These are phyloP conservation scores for Raphanus hybrid DNA, from an alignment of 441 rosid genomes.

Conservation along the genomic window DNA sequence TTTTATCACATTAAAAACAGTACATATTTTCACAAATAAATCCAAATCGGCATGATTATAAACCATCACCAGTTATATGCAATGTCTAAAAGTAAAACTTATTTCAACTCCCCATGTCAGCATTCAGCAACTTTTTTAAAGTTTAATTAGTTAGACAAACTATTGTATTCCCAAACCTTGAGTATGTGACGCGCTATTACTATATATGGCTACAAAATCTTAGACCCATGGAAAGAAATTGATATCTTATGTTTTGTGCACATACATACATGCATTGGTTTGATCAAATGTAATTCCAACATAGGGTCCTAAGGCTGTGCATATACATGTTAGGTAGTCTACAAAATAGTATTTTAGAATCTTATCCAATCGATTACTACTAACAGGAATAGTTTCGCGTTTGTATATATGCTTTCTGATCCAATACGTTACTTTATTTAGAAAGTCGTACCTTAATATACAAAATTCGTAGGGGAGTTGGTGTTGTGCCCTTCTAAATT, in stretches of 20 bases:
- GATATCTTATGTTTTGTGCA: constrained; percentile 32
- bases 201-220: constrained; percentile 35
- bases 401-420: constrained; percentile 5
- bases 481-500: constrained; percentile 26
- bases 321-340: constrained; percentile 29
- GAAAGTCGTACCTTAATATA: constrained; percentile 35
- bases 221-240: constrained; percentile 39
- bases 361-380: constrained; percentile 24
- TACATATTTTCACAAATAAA: neutral
- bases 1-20: constrained; percentile 3
- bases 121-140: neutral
- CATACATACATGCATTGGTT: constrained; percentile 24
- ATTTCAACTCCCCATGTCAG: neutral
- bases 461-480: constrained; percentile 16
- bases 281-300: constrained; percentile 21
- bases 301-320: constrained; percentile 16
- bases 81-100: neutral
- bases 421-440: constrained; percentile 32
- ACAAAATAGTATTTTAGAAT: constrained; percentile 1
- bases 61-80: neutral
- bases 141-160: constrained; percentile 1
- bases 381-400: constrained; percentile 17
- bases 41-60: neutral
- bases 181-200: constrained; percentile 29
- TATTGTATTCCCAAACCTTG: constrained; percentile 22